Conservation (phyloP, 2,329 filamentous ascomycete genomes). For the Xylariaceae sp. region DNA sequence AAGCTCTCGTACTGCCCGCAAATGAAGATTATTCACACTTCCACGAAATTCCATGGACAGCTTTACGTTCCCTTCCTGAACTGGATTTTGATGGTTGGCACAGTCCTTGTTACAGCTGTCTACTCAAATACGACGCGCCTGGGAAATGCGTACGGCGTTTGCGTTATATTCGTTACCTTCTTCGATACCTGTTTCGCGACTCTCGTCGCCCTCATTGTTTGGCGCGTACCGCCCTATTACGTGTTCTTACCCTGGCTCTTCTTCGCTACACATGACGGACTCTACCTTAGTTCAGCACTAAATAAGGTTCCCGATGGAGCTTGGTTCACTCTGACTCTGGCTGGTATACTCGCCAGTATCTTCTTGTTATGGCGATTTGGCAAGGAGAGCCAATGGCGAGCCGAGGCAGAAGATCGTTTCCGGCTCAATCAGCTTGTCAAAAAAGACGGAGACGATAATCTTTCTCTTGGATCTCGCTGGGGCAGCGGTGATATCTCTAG, state of each 20-base stretch:
- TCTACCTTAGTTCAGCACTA: slow-evolving; percentile 66
- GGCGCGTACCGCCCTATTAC: slow-evolving; percentile 58
- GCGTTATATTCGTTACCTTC: slow-evolving; percentile 76
- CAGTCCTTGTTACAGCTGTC: slow-evolving; percentile 68
- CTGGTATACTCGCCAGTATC: slow-evolving; percentile 57
- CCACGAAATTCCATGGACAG: slow-evolving; percentile 66
- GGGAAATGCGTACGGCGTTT: slow-evolving; percentile 69
- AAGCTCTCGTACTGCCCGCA: slow-evolving; percentile 69
- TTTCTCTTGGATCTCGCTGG: slow-evolving; percentile 36
- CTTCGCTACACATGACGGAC: slow-evolving; percentile 63
- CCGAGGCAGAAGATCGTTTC: slow-evolving; percentile 61
- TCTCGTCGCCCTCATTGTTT: slow-evolving; percentile 67
- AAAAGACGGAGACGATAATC: slow-evolving; percentile 21
- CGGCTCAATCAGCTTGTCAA: slow-evolving; percentile 40
- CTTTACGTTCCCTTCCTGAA: slow-evolving; percentile 73
- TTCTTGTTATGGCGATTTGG: slow-evolving; percentile 77
- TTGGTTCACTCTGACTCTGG: slow-evolving; percentile 71
- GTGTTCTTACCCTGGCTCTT: slow-evolving; percentile 59
- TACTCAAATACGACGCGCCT: slow-evolving; percentile 63
- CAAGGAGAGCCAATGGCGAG: slow-evolving; percentile 72
- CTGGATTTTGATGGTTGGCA: slow-evolving; percentile 72
- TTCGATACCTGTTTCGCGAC: slow-evolving; percentile 73
- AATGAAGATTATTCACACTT: slow-evolving; percentile 69
- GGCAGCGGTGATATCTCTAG: slow-evolving; percentile 41
- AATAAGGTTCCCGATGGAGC: slow-evolving; percentile 72